phyloP scores from a whole-genome alignment of 2,329 filamentous ascomycete genomes.

The Chalaropsis ovoidea region DNA sequence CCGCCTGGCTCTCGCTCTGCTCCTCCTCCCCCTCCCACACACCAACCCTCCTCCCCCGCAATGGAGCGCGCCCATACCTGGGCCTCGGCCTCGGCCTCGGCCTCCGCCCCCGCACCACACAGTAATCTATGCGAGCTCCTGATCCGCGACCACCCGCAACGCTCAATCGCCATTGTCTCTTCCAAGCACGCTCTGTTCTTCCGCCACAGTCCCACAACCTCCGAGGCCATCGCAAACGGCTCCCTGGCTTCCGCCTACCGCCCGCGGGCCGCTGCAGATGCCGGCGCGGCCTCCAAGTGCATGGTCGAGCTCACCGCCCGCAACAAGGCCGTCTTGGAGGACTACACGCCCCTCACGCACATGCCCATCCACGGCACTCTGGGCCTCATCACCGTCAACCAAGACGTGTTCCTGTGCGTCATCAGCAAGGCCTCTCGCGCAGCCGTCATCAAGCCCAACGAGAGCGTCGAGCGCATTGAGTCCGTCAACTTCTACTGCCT shows the following conservation, averaged over 20 bases:
- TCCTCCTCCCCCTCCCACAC: not conserved
- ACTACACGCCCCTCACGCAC: slow-evolving; percentile 66
- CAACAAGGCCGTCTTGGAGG: slow-evolving; percentile 55
- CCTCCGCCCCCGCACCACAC: slow-evolving; percentile 35
- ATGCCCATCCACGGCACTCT: slow-evolving; percentile 74
- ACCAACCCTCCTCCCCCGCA: not conserved
- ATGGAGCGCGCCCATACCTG: slow-evolving; percentile 26
- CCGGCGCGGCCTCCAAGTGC: slow-evolving; percentile 51
- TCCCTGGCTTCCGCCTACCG: slow-evolving; percentile 45
- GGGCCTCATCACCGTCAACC: slow-evolving; percentile 71
- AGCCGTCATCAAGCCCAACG: slow-evolving; percentile 72
- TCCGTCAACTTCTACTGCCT: slow-evolving; percentile 89
- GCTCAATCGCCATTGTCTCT: slow-evolving; percentile 78
- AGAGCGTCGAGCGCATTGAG: slow-evolving; percentile 79
- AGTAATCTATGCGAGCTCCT: slow-evolving; percentile 65
- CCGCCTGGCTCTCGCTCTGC: not conserved
- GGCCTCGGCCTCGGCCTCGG: slow-evolving; percentile 18
- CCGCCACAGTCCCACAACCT: slow-evolving; percentile 60
- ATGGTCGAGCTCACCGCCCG: slow-evolving; percentile 76
- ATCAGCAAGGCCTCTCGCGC: slow-evolving; percentile 70
- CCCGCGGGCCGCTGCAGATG: slow-evolving; percentile 34
- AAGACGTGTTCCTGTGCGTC: slow-evolving; percentile 83
- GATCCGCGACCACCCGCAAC: slow-evolving; percentile 75
- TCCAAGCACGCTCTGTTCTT: slow-evolving; percentile 73
- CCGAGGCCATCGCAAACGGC: slow-evolving; percentile 49